Conservation (phyloP, 805 yeast genomes). For the Lachancea thermotolerans region DNA sequence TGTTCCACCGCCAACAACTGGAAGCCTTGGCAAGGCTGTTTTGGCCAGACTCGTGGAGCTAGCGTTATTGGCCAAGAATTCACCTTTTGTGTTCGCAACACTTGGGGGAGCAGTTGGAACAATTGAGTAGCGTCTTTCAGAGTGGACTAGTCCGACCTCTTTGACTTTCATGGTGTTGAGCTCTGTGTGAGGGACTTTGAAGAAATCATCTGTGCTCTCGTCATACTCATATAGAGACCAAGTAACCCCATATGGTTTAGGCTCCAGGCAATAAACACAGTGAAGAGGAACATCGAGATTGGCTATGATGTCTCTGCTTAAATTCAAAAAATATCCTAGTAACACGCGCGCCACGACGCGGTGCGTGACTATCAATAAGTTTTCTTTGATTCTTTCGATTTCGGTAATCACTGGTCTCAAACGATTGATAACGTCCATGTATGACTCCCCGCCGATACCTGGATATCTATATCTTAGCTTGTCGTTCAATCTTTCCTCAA, state of each 20-base stretch:
- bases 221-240: conserved; percentile 87
- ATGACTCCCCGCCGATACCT: conserved; percentile 96
- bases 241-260: conserved; percentile 92
- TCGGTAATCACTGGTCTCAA: conserved; percentile 87
- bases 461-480: conserved; percentile 88
- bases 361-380: conserved; percentile 76
- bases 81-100: conserved; percentile 13
- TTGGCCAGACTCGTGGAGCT: conserved; percentile 5
- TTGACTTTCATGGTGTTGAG: conserved; percentile 46
- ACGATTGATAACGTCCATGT: conserved; percentile 86
- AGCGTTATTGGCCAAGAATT: conserved; percentile 5
- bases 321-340: conserved; percentile 81
- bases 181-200: conserved; percentile 45
- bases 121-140: conserved; percentile 64
- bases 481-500: conserved; percentile 63
- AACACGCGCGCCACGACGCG: conserved; percentile 85
- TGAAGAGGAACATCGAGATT: conserved; percentile 91
- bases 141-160: conserved; percentile 63
- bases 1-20: conserved; percentile 5
- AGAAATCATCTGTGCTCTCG: conserved; percentile 71
- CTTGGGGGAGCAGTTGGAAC: conserved; percentile 66
- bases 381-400: conserved; percentile 85
- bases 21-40: conserved; percentile 6
- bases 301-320: conserved; percentile 72
- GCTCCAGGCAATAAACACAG: conserved; percentile 82